Percentiles rank a stretch among this genome's conserved stretches.
Evolutionary conservation across 441 rosid species (phyloP).

Genomic region (Raphanus hybrid): DNA sequence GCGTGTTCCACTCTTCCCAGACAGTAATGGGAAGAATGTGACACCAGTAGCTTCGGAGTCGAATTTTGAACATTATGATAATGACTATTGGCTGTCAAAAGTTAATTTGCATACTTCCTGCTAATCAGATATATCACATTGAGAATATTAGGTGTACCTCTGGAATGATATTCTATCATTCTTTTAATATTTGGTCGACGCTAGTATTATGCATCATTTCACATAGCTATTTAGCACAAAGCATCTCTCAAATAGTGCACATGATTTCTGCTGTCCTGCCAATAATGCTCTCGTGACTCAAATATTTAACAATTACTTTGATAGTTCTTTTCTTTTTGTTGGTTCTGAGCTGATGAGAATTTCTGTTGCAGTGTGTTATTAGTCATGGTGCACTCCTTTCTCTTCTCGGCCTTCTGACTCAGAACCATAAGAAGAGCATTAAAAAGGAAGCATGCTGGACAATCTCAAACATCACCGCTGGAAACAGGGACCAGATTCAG

Average conservation of each 20-base stretch:
- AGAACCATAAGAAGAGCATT: constrained; percentile 75
- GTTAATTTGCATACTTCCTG: too few species aligned
- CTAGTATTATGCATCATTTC: not conserved
- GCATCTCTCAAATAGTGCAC: not conserved
- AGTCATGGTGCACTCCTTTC: constrained; percentile 57
- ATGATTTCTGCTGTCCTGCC: not conserved
- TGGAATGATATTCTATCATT: not conserved
- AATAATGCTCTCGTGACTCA: not conserved
- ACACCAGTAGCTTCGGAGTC: not conserved
- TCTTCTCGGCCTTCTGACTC: constrained; percentile 61
- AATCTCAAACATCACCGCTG: constrained; percentile 78
- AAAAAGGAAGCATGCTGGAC: constrained; percentile 87
- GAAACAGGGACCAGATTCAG: constrained; percentile 79
- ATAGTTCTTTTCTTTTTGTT: not conserved
- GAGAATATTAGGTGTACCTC: not conserved
- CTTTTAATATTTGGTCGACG: too few species aligned
- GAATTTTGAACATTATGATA: not conserved
- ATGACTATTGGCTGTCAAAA: too few species aligned
- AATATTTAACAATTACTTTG: not conserved
- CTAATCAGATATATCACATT: too few species aligned
- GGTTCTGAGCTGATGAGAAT: constrained; percentile 22
- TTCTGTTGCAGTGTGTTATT: constrained; percentile 55
- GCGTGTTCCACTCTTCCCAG: not conserved
- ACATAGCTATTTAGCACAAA: not conserved
- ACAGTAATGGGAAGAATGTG: not conserved